phyloP scores from a whole-genome alignment of 805 yeast species.

The Komagataella ulmi region DNA sequence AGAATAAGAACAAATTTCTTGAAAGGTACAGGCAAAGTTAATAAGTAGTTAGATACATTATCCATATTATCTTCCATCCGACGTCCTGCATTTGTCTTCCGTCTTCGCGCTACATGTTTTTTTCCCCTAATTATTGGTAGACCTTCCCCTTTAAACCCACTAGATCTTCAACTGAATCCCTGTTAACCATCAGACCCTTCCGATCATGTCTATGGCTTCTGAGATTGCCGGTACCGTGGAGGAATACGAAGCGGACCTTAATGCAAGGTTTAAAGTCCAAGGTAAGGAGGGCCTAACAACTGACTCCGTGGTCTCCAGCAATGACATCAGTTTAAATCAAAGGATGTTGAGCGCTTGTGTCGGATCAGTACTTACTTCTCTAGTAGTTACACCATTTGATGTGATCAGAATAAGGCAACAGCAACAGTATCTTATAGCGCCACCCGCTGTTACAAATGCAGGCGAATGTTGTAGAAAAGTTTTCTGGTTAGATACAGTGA shows the following conservation, averaged over 20 bases:
- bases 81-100: not conserved
- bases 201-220: conserved; percentile 23
- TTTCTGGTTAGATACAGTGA: conserved; percentile 16
- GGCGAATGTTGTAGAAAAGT: conserved; percentile 23
- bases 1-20: not conserved
- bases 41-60: not conserved
- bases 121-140: not conserved
- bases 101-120: not conserved
- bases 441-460: conserved; percentile 15
- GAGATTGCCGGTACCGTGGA: conserved; percentile 26
- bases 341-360: conserved; percentile 70
- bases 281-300: not conserved
- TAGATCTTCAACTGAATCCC: not conserved
- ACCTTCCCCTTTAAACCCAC: not conserved
- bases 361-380: conserved; percentile 61
- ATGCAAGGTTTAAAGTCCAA: conserved; percentile 1
- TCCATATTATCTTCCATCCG: not conserved
- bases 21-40: not conserved
- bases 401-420: conserved; percentile 67
- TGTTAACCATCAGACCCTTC: not conserved
- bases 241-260: conserved; percentile 13
- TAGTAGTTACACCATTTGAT: conserved; percentile 71
- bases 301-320: conserved; percentile 1
- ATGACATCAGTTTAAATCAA: conserved; percentile 35
- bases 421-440: conserved; percentile 52